phyloP scores from a whole-genome alignment of 768 basidiomycete species.

The Boletus fagicola region DNA sequence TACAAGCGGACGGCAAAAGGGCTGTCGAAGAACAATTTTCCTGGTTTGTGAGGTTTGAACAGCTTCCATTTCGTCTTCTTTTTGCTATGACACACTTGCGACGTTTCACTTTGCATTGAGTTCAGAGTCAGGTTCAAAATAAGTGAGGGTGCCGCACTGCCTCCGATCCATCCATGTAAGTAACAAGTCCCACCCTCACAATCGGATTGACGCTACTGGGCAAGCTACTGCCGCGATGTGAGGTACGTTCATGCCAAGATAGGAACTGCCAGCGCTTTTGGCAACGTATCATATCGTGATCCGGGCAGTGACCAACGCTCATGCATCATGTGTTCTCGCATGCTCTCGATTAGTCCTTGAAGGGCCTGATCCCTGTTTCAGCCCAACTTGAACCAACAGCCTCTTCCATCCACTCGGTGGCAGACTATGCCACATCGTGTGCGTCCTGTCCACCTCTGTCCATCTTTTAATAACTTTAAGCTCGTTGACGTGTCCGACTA shows the following conservation, averaged over 20 bases:
- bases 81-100: neutral
- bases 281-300: conserved; percentile 4
- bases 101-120: conserved; percentile 7
- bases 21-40: conserved; percentile 1
- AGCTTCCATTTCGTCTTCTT: neutral
- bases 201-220: neutral
- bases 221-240: conserved; percentile 5
- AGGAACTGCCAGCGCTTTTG: neutral
- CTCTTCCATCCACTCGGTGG: neutral
- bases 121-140: neutral
- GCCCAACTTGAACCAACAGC: neutral
- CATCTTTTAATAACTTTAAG: neutral
- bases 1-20: neutral
- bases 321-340: neutral
- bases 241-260: neutral
- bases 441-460: neutral
- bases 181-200: neutral
- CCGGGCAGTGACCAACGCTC: neutral
- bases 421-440: neutral
- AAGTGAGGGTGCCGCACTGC: neutral
- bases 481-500: neutral
- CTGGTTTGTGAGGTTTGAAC: neutral
- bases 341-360: neutral
- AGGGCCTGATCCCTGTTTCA: conserved; percentile 20
- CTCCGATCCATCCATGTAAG: conserved; percentile 1